Evolutionary conservation across 108 stramenopile species (phyloP).

Genomic region (Cylindrotheca closterium): DNA sequence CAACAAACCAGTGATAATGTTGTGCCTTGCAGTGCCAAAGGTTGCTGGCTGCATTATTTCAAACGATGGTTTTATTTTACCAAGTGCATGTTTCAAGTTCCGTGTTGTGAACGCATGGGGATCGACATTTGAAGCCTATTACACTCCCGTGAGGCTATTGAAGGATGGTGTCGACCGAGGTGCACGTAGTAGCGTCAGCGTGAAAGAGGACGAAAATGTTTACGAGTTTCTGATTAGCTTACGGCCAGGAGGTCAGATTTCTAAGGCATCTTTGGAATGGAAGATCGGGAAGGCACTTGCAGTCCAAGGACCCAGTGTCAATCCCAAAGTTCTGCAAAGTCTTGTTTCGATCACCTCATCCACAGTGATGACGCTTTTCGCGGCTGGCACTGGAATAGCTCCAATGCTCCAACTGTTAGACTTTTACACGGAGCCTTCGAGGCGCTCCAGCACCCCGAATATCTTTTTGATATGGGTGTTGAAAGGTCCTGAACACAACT

Average conservation of each 20-base stretch:
- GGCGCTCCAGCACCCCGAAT: neutral
- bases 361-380: neutral
- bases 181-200: neutral
- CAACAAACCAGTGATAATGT: conserved; percentile 1
- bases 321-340: neutral
- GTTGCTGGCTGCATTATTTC: neutral
- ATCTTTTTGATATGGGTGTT: conserved; percentile 5
- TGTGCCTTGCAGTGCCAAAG: neutral
- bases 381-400: neutral
- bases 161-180: neutral
- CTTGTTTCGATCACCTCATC: neutral
- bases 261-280: neutral
- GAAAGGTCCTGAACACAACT: neutral
- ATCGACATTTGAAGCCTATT: neutral
- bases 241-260: neutral
- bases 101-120: neutral
- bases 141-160: conserved; percentile 1
- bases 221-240: conserved; percentile 4
- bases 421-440: neutral
- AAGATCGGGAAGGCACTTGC: neutral
- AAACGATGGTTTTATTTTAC: neutral
- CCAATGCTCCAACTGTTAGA: conserved; percentile 6
- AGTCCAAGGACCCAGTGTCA: neutral
- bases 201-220: neutral
- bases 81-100: neutral